Evolutionary conservation across 2,329 filamentous ascomycete genomes (phyloP).

Genomic region (Nannizziopsis barbatae): DNA sequence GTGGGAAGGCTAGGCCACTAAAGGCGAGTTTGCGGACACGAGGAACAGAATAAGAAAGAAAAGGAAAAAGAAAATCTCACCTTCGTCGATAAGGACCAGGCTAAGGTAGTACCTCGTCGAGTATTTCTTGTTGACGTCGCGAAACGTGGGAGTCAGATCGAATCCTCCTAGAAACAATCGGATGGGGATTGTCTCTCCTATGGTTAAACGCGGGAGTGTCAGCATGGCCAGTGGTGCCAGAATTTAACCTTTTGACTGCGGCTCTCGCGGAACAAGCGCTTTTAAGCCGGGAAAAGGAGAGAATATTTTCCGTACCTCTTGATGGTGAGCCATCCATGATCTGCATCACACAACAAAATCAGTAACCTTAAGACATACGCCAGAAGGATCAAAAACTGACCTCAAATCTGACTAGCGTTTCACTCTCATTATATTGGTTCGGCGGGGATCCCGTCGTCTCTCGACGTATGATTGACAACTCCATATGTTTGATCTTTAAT

Average conservation of each 20-base stretch:
- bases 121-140: slow-evolving; percentile 99
- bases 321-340: slow-evolving; percentile 99
- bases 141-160: slow-evolving; percentile 93
- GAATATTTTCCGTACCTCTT: slow-evolving; percentile 50
- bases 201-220: neutral
- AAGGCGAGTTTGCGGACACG: neutral
- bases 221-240: neutral
- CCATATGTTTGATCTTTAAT: slow-evolving; percentile 99
- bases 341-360: slow-evolving; percentile 31
- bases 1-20: neutral
- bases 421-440: slow-evolving; percentile 99
- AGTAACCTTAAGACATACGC: neutral
- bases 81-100: slow-evolving; percentile 89
- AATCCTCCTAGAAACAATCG: slow-evolving; percentile 94
- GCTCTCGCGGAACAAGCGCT: neutral
- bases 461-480: slow-evolving; percentile 89
- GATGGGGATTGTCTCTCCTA: slow-evolving; percentile 85
- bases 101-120: slow-evolving; percentile 96
- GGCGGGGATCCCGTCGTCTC: slow-evolving; percentile 94
- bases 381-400: slow-evolving; percentile 34
- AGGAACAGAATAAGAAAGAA: neutral
- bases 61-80: slow-evolving; percentile 37
- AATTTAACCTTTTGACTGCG: neutral
- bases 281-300: neutral
- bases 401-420: slow-evolving; percentile 94